Percentiles rank a stretch among this genome's conserved stretches.
phyloP scores from a whole-genome alignment of 2,329 filamentous ascomycete species.

The Periconia sp. region DNA sequence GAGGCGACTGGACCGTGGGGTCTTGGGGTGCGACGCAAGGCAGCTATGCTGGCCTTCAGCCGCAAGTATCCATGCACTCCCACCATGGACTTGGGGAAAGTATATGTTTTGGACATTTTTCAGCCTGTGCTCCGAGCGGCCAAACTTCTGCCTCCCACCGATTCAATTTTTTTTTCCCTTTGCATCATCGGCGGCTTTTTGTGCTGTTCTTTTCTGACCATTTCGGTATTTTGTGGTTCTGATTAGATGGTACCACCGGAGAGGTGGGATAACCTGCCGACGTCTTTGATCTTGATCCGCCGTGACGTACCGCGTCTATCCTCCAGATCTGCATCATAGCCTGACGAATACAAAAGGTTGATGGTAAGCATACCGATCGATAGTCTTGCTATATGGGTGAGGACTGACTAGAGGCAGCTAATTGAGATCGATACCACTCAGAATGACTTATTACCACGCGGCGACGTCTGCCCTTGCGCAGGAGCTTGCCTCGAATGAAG shows the following conservation, averaged over 20 bases:
- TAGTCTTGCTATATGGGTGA: not conserved
- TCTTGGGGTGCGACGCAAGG: slow-evolving; percentile 12
- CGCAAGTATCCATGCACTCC: slow-evolving; percentile 12
- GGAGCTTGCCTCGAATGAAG: slow-evolving; percentile 19
- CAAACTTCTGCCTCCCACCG: slow-evolving; percentile 4
- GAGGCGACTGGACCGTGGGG: slow-evolving; percentile 9
- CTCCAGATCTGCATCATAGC: not conserved
- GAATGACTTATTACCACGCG: not conserved
- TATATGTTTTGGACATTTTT: slow-evolving; percentile 15
- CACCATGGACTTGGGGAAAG: not conserved
- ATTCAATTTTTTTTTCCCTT: slow-evolving; percentile 9
- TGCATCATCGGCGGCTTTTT: slow-evolving; percentile 2
- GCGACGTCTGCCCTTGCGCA: slow-evolving; percentile 26
- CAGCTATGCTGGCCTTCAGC: slow-evolving; percentile 18
- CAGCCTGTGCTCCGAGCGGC: slow-evolving; percentile 4
- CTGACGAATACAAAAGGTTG: too few relatives aligned
- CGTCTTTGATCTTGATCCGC: not conserved
- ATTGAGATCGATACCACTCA: not conserved
- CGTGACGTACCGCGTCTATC: not conserved
- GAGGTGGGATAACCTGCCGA: not conserved
- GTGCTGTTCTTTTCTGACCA: not conserved
- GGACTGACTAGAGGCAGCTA: not conserved
- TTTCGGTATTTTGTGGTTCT: too few relatives aligned
- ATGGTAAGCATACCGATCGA: too few relatives aligned
- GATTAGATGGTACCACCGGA: not conserved